Conservation (phyloP, 345 rosid species). For the Rhizophora mangle region DNA sequence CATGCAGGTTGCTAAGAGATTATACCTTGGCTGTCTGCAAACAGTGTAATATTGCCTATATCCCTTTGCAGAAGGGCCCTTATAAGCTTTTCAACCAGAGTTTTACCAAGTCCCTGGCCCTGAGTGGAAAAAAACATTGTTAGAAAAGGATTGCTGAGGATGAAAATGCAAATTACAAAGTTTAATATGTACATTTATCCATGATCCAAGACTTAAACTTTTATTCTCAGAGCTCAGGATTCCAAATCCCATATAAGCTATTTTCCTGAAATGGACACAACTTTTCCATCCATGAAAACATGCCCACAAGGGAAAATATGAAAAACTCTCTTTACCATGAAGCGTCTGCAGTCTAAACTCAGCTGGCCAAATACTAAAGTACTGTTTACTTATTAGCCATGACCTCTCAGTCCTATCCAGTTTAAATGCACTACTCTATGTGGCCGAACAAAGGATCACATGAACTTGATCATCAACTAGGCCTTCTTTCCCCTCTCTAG, state of each 20-base stretch:
- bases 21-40: constrained; percentile 94
- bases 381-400: neutral
- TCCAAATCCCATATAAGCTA: neutral
- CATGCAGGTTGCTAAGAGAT: neutral
- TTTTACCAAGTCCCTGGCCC: constrained; percentile 98
- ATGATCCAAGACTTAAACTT: too few species aligned
- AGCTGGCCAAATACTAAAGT: constrained; percentile 3
- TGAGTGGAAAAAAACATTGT: constrained; percentile 26
- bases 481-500: neutral
- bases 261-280: neutral
- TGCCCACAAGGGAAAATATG: neutral
- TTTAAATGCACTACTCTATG: neutral
- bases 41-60: constrained; percentile 93
- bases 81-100: constrained; percentile 79
- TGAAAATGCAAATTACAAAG: neutral
- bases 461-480: neutral
- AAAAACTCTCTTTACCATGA: neutral
- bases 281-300: neutral
- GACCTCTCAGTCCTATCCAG: neutral
- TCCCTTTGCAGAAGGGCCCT: constrained; percentile 87
- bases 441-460: neutral
- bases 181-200: neutral
- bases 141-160: constrained; percentile 10
- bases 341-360: neutral
- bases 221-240: neutral